A percentile compares a stretch with the other conserved stretches of the same genome.
Conservation (phyloP, 2,329 filamentous ascomycete genomes). For the Byssoonygena ceratinophila region DNA sequence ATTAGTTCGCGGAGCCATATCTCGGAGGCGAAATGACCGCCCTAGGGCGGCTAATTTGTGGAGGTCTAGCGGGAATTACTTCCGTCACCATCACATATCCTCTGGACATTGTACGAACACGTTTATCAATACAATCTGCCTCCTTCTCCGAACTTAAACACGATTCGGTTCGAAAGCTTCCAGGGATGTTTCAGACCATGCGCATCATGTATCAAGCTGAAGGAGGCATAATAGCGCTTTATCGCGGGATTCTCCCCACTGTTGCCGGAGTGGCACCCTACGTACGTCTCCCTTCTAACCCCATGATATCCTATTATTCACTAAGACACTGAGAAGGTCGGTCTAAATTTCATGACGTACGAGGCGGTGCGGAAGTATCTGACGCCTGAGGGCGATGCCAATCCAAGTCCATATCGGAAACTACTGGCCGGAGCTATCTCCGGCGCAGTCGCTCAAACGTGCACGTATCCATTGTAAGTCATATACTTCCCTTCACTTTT, state of each 20-base stretch:
- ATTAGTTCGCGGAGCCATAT: slow-evolving; percentile 44
- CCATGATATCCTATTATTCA: slow-evolving; percentile 2
- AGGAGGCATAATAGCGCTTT: slow-evolving; percentile 75
- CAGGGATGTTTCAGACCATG: slow-evolving; percentile 87
- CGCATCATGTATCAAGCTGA: slow-evolving; percentile 78
- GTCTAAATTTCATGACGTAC: slow-evolving; percentile 97
- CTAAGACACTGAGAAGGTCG: slow-evolving; percentile 49
- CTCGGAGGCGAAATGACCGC: slow-evolving; percentile 65
- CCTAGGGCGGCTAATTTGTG: slow-evolving; percentile 69
- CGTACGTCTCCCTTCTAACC: slow-evolving; percentile 40
- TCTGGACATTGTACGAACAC: slow-evolving; percentile 91
- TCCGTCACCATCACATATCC: slow-evolving; percentile 94
- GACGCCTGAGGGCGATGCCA: slow-evolving; percentile 76
- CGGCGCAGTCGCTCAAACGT: slow-evolving; percentile 93
- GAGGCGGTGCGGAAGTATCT: slow-evolving; percentile 75
- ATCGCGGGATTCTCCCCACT: slow-evolving; percentile 86
- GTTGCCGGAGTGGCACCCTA: slow-evolving; percentile 93
- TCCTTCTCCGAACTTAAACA: slow-evolving; percentile 70
- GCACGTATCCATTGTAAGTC: slow-evolving; percentile 87
- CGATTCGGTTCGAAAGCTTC: slow-evolving; percentile 50
- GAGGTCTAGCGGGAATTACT: slow-evolving; percentile 84
- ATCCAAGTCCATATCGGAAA: slow-evolving; percentile 70
- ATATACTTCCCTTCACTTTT: slow-evolving; percentile 1
- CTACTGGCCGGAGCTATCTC: slow-evolving; percentile 82
- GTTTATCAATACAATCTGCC: slow-evolving; percentile 92